Conservation (phyloP, 306 rosid species). For the Cucumis sativus region Cucumber_9930_V3 NC_026657.2:31280001-31280500, state of each 20-base stretch:
- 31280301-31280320: constrained; percentile 1
- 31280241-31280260: neutral
- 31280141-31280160: neutral
- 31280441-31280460: neutral
- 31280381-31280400: neutral
- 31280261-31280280: neutral
- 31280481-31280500: neutral
- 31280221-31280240: neutral
- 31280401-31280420: neutral
- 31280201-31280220: neutral
- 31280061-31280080: neutral
- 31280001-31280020: neutral
- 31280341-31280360: too few relatives aligned
- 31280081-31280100: neutral
- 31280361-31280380: neutral
- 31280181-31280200: neutral
- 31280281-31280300: constrained; percentile 5
- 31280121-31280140: neutral
- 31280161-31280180: neutral
- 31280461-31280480: neutral
- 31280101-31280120: neutral
- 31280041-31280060: constrained; percentile 1
- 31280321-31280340: neutral
- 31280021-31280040: neutral
- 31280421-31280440: neutral